Base-by-base conservation (phyloP, 192 early-diverging fungal genomes). In the Kappamyces sp. region DNA sequence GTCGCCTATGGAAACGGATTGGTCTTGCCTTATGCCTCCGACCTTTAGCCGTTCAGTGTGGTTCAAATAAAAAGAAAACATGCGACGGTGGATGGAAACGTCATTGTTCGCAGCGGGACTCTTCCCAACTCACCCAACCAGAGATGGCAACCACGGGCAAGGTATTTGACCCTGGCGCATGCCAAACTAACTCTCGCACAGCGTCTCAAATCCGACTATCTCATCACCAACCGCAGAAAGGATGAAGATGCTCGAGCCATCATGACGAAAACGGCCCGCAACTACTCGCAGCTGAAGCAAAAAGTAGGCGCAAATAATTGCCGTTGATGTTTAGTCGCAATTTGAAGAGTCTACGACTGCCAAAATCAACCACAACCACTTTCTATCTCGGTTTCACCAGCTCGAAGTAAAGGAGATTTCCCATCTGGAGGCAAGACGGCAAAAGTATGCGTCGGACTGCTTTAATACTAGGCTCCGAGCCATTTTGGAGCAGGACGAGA, bases 11-110 rank as follows among this genome's bases (percentile, higher is more conserved):
- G 91, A 63, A 84, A 89, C 67, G 61, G 81, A 36, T 58, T 65
- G 50, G 72, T 73, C 64, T 80, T 93, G 45, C 91, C 89, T 45
- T 89, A 85, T 67, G 75, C 83, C 61, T 85, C 89, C 65, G 78
- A 88, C 53, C 72, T 92, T 54, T 77, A 59, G 37, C n/a, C n/a
- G n/a, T n/a, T n/a, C n/a, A n/a, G n/a, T n/a, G n/a, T n/a, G n/a
- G n/a, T n/a, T n/a, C n/a, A n/a, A n/a, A n/a, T n/a, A n/a, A n/a
- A n/a, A n/a, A n/a, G n/a, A n/a, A n/a, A n/a, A n/a, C n/a, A n/a
- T n/a, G n/a, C n/a, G n/a, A n/a, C n/a, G n/a, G n/a, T n/a, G n/a
- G n/a, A n/a, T n/a, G n/a, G n/a, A n/a, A n/a, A n/a, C n/a, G n/a
- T n/a, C n/a, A n/a, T n/a, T n/a, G n/a, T n/a, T n/a, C n/a, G n/a